Evolutionary conservation across 225 moss, liverwort and hornwort genomes (phyloP), one percentile per base, ranked within the genome.

Genomic region (Sphagnum contortum): DNA sequence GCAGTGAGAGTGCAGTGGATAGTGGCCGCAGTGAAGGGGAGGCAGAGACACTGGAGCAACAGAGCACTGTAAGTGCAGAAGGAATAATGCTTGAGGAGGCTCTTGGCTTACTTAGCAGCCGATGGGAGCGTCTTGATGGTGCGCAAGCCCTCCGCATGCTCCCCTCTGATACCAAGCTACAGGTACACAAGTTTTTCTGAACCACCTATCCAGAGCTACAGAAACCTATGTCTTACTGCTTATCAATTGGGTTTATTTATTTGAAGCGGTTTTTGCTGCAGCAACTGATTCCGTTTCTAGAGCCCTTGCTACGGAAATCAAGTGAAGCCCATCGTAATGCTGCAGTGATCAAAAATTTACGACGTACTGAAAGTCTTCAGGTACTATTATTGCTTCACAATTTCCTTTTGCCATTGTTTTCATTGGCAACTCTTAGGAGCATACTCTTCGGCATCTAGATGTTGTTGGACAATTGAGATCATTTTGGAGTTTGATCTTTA

Each of bases 101-200:
- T 48, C 73, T 98, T 61, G 57, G 75, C 52, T 78, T 98, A 50
- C 80, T 98, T 53, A 76, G 87, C 71, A 71, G 74, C 64, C 73
- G 93, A 65, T 98, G 98, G 98, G 93, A 89, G 59, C 91, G 91
- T 48, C 77, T 98, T 70, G 91, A 98, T 75, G 90, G 93, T 69
- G 82, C 93, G 3, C 86, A 88, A 77, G 91, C 89, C 61, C 82
- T 93, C 66, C 85, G 88, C 47, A 88, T 98, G 89, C 77, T 98
- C 70, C 93, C 98, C 62, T 87, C 89, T 45, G 87, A 93, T 50
- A 98, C 93, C 48, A 82, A 83, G 65, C 89, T 98, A 67, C 77
- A 87, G 90, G 90, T 87, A 49, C 2, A 6, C 3, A 45, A 44
- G 9, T 56, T 57, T 59, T 46, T 48, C 29, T 29, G 29, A 29